A percentile compares a stretch with the other conserved stretches of the same genome.
Conservation (phyloP, 306 rosid genomes). For the Cucurbita pepo region DNA sequence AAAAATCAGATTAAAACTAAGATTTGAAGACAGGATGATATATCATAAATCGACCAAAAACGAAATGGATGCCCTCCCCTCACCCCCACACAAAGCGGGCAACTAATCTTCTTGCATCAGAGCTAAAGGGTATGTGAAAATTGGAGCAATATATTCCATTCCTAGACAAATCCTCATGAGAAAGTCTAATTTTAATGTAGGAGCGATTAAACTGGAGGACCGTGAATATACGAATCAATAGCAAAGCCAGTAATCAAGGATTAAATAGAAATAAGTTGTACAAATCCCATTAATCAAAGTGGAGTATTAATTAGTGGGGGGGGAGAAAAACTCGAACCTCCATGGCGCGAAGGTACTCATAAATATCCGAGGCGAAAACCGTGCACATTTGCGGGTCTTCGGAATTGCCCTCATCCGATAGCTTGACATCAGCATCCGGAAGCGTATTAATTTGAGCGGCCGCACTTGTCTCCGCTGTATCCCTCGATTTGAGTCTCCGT, state of each 20-base stretch:
- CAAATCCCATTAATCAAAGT: not conserved
- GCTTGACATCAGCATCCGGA: not conserved
- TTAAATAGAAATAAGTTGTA: not conserved
- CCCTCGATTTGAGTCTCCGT: not conserved
- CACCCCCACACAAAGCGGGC: not conserved
- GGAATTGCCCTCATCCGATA: not conserved
- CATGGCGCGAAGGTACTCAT: conserved; percentile 43
- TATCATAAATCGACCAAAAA: not conserved
- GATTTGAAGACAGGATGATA: not conserved
- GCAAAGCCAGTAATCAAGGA: not conserved
- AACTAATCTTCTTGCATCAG: not conserved
- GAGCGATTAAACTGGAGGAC: not conserved
- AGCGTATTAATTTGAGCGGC: not conserved
- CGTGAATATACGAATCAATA: not conserved
- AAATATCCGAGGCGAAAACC: conserved; percentile 53
- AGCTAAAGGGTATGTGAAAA: not conserved
- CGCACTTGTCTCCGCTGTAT: not conserved
- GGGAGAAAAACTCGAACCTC: conserved; percentile 31
- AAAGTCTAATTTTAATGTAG: not conserved
- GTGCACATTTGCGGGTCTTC: conserved; percentile 48
- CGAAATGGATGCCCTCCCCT: not conserved
- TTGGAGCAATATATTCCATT: not conserved
- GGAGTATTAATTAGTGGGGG: not conserved
- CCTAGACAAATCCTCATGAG: not conserved
- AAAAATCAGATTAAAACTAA: not conserved